Conservation (phyloP, 2,329 filamentous ascomycete genomes). For the Elsinoe necatrix region DNA sequence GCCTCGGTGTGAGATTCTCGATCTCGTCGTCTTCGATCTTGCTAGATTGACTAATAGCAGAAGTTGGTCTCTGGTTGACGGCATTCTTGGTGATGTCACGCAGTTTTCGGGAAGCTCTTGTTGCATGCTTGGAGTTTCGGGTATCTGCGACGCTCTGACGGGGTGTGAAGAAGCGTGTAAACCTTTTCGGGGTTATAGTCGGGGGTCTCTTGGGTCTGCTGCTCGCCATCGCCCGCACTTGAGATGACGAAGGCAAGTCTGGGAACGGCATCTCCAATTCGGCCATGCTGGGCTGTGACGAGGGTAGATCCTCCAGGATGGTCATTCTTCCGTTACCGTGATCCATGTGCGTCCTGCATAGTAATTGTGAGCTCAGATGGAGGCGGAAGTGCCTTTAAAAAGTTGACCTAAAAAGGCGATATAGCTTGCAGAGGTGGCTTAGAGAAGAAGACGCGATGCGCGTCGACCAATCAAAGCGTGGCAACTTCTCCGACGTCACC, state of each 20-base stretch:
- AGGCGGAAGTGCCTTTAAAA: not conserved
- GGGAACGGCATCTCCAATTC: constrained; percentile 4
- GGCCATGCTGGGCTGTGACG: constrained; percentile 26
- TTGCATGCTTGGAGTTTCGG: constrained; percentile 22
- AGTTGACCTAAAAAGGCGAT: not conserved
- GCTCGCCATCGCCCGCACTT: constrained; percentile 17
- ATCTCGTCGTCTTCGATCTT: constrained; percentile 23
- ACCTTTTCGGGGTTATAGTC: constrained; percentile 44
- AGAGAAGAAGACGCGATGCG: constrained; percentile 8
- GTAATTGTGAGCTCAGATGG: not conserved
- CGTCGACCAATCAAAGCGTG: constrained; percentile 12
- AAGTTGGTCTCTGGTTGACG: constrained; percentile 30
- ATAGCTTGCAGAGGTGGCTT: constrained; percentile 7
- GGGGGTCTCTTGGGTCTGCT: constrained; percentile 40
- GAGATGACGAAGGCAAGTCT: constrained; percentile 14
- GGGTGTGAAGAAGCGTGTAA: constrained; percentile 45
- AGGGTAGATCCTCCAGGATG: constrained; percentile 21
- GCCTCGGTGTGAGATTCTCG: constrained; percentile 15
- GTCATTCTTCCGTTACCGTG: not conserved
- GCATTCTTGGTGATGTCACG: constrained; percentile 43
- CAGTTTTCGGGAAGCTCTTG: constrained; percentile 38
- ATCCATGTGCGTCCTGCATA: not conserved
- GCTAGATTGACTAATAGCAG: not conserved
- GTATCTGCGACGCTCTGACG: constrained; percentile 27
- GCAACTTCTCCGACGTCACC: constrained; percentile 2